Conservation (phyloP, 176 grass and related monocot species). For the Cenchrus americanus region DNA sequence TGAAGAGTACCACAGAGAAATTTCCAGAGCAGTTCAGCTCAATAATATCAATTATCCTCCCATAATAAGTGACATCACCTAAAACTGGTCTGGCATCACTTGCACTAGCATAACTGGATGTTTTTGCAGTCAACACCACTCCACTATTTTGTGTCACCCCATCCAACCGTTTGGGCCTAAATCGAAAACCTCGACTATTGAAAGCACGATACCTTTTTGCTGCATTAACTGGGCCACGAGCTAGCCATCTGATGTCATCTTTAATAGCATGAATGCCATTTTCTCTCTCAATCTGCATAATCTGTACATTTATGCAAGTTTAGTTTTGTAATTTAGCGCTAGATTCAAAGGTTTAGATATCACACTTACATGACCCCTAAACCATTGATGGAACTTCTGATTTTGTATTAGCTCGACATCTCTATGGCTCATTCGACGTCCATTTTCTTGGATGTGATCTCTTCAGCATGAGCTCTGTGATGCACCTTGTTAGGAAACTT, state of each 20-base stretch:
- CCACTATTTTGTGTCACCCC: constrained; percentile 32
- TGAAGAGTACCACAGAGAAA: not conserved
- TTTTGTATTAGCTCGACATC: constrained; percentile 1
- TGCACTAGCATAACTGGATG: constrained; percentile 1
- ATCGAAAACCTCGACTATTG: not conserved
- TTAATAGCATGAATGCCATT: not conserved
- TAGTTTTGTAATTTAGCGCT: not conserved
- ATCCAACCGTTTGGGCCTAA: constrained; percentile 23
- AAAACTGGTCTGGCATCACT: not conserved
- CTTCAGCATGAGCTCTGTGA: constrained; percentile 17
- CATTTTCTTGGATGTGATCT: not conserved
- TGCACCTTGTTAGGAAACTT: not conserved
- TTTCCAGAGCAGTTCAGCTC: not conserved
- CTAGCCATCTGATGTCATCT: not conserved
- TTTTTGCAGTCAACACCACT: constrained; percentile 4
- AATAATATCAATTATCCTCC: constrained; percentile 36
- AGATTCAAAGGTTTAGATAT: not conserved
- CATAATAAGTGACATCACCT: constrained; percentile 32
- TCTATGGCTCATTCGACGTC: not conserved
- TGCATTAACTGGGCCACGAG: not conserved
- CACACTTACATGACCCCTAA: constrained; percentile 26
- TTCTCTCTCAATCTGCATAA: not conserved
- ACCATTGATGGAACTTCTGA: constrained; percentile 23
- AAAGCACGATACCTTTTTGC: constrained; percentile 16
- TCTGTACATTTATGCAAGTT: not conserved